A percentile compares a stretch with the other conserved stretches of the same genome.
Conservation (phyloP, 495 filamentous ascomycete genomes). For the Cetradonia linearis region DNA sequence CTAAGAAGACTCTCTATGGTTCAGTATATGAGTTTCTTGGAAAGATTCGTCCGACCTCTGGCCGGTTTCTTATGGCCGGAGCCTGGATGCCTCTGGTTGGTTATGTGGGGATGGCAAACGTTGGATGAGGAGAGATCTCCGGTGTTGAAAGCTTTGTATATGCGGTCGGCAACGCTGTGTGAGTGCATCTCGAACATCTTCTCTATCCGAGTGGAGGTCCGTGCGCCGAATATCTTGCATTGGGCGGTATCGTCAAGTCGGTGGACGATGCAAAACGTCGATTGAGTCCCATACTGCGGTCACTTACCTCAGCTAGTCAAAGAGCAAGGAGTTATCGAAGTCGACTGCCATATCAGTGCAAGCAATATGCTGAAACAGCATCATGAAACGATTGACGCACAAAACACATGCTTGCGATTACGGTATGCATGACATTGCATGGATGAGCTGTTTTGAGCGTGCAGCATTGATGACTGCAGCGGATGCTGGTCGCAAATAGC, state of each 20-base stretch:
- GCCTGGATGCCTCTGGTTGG: background rate
- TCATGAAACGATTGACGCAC: background rate
- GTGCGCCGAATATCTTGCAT: background rate
- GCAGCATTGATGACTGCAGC: constrained; percentile 2
- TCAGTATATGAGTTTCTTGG: background rate
- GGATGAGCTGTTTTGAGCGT: background rate
- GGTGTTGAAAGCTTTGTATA: background rate
- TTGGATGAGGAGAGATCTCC: background rate
- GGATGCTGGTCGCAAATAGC: background rate
- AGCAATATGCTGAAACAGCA: background rate
- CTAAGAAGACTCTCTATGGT: background rate
- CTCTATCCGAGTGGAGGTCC: background rate
- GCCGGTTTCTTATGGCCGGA: background rate
- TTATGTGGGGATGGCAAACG: background rate
- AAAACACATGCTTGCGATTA: background rate
- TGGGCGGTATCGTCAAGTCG: too few species aligned
- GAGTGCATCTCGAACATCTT: background rate
- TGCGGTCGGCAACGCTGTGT: background rate
- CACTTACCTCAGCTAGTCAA: background rate
- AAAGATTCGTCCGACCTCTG: background rate
- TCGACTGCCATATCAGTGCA: background rate
- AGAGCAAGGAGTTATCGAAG: background rate
- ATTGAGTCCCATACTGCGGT: background rate
- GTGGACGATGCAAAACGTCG: background rate
- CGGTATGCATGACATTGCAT: background rate